Conservation (phyloP, 2,329 filamentous ascomycete genomes). For the Aspergillus tubingensis region DNA sequence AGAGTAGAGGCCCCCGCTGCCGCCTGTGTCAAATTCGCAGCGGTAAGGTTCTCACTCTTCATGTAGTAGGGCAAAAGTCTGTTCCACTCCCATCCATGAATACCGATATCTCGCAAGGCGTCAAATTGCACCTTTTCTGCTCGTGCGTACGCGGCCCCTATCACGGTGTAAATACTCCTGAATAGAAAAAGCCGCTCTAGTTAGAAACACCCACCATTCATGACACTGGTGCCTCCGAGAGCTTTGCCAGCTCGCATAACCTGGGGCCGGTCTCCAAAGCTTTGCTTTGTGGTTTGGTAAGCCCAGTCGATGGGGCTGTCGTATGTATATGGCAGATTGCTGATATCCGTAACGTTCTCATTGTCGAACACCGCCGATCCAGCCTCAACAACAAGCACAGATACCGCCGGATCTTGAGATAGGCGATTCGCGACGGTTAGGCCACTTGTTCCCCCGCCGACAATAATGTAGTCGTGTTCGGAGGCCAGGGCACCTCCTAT, state of each 20-base stretch:
- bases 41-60: slow-evolving; percentile 32
- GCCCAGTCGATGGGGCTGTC: slow-evolving; percentile 46
- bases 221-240: slow-evolving; percentile 47
- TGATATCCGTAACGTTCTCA: slow-evolving; percentile 28
- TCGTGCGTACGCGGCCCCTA: slow-evolving; percentile 44
- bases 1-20: slow-evolving; percentile 31
- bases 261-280: slow-evolving; percentile 32
- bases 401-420: slow-evolving; percentile 19
- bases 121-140: slow-evolving; percentile 42
- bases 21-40: slow-evolving; percentile 26
- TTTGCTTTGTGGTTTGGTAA: slow-evolving; percentile 44
- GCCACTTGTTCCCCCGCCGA: slow-evolving; percentile 40
- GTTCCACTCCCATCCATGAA: slow-evolving; percentile 37
- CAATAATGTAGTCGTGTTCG: neutral
- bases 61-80: slow-evolving; percentile 34
- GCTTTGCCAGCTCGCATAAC: slow-evolving; percentile 45
- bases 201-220: slow-evolving; percentile 32
- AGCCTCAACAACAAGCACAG: slow-evolving; percentile 36
- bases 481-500: neutral
- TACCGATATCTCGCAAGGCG: slow-evolving; percentile 37
- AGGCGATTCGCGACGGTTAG: slow-evolving; percentile 39
- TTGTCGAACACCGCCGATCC: slow-evolving; percentile 34
- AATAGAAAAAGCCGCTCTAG: neutral
- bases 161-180: neutral
- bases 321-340: slow-evolving; percentile 31